These are phyloP conservation scores for Vigna hirtella DNA, from an alignment of 306 rosid genomes.

Conservation along the genomic window DNA sequence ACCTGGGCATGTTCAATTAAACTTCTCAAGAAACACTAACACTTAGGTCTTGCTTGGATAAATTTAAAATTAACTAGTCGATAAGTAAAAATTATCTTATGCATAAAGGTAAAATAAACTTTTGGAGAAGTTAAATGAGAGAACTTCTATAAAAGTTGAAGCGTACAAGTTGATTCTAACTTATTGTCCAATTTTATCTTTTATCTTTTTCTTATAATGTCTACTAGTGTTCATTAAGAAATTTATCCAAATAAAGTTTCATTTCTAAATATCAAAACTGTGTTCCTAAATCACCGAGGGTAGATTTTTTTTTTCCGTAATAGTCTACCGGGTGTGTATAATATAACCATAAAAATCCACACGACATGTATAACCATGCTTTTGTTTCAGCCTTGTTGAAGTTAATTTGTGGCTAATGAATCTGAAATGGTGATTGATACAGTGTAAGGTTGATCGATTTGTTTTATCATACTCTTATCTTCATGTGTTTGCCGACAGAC, in stretches of 20 bases:
- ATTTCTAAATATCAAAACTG: not conserved
- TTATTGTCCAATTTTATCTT: not conserved
- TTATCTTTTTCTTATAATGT: not conserved
- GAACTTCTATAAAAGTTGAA: too few relatives aligned
- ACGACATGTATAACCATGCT: not conserved
- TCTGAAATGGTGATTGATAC: slow-evolving; percentile 2
- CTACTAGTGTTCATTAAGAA: not conserved
- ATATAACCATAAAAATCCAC: not conserved
- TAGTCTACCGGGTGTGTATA: too few relatives aligned
- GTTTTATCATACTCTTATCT: not conserved
- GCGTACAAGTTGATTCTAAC: too few relatives aligned
- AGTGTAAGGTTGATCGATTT: not conserved
- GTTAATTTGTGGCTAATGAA: slow-evolving; percentile 18
- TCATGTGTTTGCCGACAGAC: slow-evolving; percentile 62
- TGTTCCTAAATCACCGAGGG: slow-evolving; percentile 4
- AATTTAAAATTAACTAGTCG: too few relatives aligned
- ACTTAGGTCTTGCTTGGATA: too few relatives aligned
- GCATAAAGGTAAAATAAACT: not conserved
- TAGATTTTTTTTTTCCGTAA: not conserved
- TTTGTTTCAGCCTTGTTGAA: slow-evolving; percentile 19
- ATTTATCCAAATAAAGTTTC: not conserved
- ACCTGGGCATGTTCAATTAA: too few relatives aligned
- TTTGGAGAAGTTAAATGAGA: not conserved
- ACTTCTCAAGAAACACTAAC: too few relatives aligned
- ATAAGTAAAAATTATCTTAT: too few relatives aligned